Conservation (phyloP, 2,329 filamentous ascomycete genomes). For the Aspergillus carbonarius region DNA sequence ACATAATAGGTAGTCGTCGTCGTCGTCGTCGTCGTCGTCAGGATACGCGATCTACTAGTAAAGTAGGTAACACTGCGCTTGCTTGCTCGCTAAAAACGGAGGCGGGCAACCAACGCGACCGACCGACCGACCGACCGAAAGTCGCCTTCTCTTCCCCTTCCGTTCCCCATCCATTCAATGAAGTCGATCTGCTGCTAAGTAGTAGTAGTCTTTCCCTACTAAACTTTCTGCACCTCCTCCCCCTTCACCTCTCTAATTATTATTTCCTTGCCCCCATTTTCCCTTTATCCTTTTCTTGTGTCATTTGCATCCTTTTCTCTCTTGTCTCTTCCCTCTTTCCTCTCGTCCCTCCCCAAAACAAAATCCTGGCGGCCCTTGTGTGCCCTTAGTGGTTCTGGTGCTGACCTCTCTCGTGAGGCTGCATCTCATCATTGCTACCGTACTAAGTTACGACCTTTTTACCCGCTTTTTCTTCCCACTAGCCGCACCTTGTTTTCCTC, state of each 20-base stretch:
- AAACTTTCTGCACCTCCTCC: constrained; percentile 13
- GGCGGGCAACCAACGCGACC: constrained; percentile 8
- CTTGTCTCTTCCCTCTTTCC: constrained; percentile 12
- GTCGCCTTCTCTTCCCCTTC: constrained; percentile 8
- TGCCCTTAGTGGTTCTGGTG: constrained; percentile 33
- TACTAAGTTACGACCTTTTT: constrained; percentile 25
- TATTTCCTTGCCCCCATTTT: constrained; percentile 20
- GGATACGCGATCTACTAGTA: neutral
- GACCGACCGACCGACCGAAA: neutral
- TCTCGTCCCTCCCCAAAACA: constrained; percentile 20
- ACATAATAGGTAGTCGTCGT: too few relatives aligned
- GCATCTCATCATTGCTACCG: constrained; percentile 35
- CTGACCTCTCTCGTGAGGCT: constrained; percentile 40
- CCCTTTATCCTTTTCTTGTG: constrained; percentile 14
- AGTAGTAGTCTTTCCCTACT: constrained; percentile 5
- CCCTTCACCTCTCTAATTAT: constrained; percentile 15
- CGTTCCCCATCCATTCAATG: constrained; percentile 7
- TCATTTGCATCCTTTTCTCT: constrained; percentile 12
- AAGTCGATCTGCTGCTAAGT: constrained; percentile 5
- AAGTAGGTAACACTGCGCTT: neutral
- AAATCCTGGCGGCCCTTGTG: constrained; percentile 29
- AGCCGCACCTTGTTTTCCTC: constrained; percentile 29
- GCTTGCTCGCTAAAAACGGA: constrained; percentile 1
- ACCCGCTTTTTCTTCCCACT: constrained; percentile 33
- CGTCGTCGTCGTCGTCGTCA: neutral